These are phyloP conservation scores for Lipomyces starkeyi DNA, from an alignment of 805 yeast species.

Conservation along the genomic window DNA sequence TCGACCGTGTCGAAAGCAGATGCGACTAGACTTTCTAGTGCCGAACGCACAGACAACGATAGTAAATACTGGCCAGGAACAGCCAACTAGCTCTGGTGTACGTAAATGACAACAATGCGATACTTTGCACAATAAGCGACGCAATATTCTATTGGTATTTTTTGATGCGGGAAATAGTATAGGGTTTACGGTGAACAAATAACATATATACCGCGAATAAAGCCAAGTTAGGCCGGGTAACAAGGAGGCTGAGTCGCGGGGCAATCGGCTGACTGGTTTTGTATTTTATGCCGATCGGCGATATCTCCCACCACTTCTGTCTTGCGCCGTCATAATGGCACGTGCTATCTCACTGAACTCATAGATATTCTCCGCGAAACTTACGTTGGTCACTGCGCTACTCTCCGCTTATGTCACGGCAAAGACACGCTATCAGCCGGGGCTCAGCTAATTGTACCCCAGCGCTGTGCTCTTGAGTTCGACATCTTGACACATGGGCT, in stretches of 20 bases:
- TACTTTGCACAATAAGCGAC: background rate
- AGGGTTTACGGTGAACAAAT: too few species aligned
- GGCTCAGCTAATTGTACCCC: background rate
- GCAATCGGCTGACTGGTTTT: too few species aligned
- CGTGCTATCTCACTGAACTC: background rate
- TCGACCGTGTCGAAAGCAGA: background rate
- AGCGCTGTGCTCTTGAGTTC: background rate
- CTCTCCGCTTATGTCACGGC: background rate
- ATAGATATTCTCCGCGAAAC: background rate
- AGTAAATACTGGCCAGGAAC: background rate
- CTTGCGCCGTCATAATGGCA: background rate
- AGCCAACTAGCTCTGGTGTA: background rate
- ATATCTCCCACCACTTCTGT: background rate
- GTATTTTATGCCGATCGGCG: background rate
- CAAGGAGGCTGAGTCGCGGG: too few species aligned
- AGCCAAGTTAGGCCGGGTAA: too few species aligned
- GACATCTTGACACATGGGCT: background rate
- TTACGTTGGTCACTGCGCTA: background rate
- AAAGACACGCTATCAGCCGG: background rate
- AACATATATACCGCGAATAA: too few species aligned
- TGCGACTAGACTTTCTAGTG: too few species aligned
- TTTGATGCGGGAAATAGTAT: too few species aligned
- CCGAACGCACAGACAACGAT: background rate
- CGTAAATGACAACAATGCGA: too few species aligned
- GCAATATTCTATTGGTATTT: background rate